Percentiles rank a stretch among this genome's conserved stretches.
These are phyloP conservation scores for Gossypium schwendimanii DNA, from an alignment of 441 rosid species.

Conservation along the genomic window DNA sequence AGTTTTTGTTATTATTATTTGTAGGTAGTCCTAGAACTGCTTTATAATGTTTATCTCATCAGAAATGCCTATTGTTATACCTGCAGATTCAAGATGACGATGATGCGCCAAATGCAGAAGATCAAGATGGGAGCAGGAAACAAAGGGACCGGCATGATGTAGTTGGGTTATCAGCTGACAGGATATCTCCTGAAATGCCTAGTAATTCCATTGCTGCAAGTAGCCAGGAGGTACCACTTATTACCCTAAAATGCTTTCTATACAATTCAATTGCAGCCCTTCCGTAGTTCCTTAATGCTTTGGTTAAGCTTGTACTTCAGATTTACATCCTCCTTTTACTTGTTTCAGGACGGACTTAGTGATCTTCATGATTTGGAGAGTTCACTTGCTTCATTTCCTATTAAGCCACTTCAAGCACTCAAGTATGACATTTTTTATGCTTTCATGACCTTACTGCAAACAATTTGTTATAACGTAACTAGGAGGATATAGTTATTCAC, in stretches of 20 bases:
- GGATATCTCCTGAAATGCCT: slow-evolving; percentile 37
- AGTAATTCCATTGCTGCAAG: slow-evolving; percentile 45
- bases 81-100: slow-evolving; percentile 74
- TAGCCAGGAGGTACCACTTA: slow-evolving; percentile 46
- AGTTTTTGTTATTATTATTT: not conserved
- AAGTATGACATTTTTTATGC: slow-evolving; percentile 40
- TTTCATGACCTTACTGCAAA: not conserved
- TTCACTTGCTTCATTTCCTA: slow-evolving; percentile 73
- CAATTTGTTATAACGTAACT: not conserved
- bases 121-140: slow-evolving; percentile 37
- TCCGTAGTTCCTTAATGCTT: not conserved
- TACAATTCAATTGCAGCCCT: not conserved
- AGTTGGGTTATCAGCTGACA: slow-evolving; percentile 31
- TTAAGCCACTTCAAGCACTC: slow-evolving; percentile 83
- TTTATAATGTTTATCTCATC: slow-evolving; percentile 8
- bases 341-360: slow-evolving; percentile 58
- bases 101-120: slow-evolving; percentile 44
- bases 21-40: not conserved
- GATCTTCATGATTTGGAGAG: slow-evolving; percentile 69
- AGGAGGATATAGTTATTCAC: not conserved
- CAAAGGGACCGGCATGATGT: slow-evolving; percentile 34
- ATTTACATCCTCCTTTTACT: slow-evolving; percentile 16
- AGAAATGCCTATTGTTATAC: slow-evolving; percentile 16
- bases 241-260: slow-evolving; percentile 15
- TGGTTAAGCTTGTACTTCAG: slow-evolving; percentile 15